Evolutionary conservation across 129 eudicot species (phyloP), one percentile per base, ranked within the genome.

Genomic region (Cynara cardunculus): DNA sequence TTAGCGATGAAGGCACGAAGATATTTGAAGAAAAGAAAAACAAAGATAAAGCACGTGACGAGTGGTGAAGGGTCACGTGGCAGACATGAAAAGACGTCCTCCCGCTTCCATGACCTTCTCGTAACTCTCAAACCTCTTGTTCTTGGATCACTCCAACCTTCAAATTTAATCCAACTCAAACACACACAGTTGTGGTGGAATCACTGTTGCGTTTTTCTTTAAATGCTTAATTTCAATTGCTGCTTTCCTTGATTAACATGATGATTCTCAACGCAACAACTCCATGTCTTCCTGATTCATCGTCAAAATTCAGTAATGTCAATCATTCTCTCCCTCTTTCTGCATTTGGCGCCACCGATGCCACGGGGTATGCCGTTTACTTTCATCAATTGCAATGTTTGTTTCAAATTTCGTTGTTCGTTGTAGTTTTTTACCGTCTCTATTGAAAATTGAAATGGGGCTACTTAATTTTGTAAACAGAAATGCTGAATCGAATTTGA

Each of bases 41-140:
- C 0, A 34, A 31, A 18, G 41, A 41, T 26, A 44, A 37, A 46
- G 74, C 71, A 65, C 68, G 75, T 83, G 49, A 32, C 31, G 25
- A 61, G 75, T 46, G 26, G 32, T 25, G 80, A 67, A 3, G n/a
- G n/a, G 65, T 89, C 92, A 89, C 90, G 90, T 89, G 90, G 90
- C 89, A 79, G 89, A 75, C 89, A 86, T 41, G 22, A 65, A 86
- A 28, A 75, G 73, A 37, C 78, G 21, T 44, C 39, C 34, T 69
- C 82, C 81, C 77, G 73, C 87, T 74, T 71, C 77, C 28, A 72
- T 64, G 84, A 73, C 56, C 64, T 73, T 81, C 82, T 71, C 79
- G 75, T 13, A 70, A 83, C 59, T 77, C 73, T 59, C 65, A 53
- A 82, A 49, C 61, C 82, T 78, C 28, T 26, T 34, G 62, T 3